phyloP scores from a whole-genome alignment of 2,329 filamentous ascomycete genomes.

The Pestalotiopsis sp. region DNA sequence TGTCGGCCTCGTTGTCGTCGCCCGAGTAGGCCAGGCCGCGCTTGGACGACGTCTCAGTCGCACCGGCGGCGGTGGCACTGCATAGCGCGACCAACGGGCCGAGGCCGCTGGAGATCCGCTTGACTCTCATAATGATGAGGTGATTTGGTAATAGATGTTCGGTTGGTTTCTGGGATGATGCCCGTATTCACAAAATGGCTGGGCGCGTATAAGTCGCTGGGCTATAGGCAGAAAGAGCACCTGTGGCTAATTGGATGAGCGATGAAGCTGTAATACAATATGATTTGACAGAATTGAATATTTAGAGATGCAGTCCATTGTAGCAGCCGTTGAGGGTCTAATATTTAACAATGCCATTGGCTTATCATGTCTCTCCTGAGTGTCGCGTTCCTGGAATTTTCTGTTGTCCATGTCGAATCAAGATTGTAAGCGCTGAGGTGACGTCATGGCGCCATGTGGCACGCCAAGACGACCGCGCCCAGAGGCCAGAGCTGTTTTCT shows the following conservation, averaged over 20 bases:
- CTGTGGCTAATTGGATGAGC: neutral
- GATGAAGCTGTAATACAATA: neutral
- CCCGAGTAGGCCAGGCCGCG: conserved; percentile 28
- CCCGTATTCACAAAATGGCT: neutral
- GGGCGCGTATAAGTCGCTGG: neutral
- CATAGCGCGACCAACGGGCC: neutral
- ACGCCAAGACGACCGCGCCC: neutral
- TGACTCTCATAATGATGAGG: neutral
- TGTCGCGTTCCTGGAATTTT: neutral
- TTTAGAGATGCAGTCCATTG: neutral
- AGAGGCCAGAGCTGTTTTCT: neutral
- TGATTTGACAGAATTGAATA: neutral
- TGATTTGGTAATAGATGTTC: neutral
- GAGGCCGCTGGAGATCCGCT: neutral
- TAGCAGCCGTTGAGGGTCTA: neutral
- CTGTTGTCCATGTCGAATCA: neutral
- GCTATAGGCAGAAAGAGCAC: neutral
- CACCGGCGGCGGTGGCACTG: neutral
- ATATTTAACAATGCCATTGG: neutral
- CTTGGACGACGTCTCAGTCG: conserved; percentile 19
- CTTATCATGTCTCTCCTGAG: neutral
- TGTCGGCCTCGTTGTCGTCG: conserved; percentile 29
- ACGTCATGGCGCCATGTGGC: neutral
- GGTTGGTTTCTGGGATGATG: neutral
- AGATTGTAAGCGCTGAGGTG: neutral